Conservation (phyloP, 148 eudicot species). For the Persicaria tinctoria region DNA sequence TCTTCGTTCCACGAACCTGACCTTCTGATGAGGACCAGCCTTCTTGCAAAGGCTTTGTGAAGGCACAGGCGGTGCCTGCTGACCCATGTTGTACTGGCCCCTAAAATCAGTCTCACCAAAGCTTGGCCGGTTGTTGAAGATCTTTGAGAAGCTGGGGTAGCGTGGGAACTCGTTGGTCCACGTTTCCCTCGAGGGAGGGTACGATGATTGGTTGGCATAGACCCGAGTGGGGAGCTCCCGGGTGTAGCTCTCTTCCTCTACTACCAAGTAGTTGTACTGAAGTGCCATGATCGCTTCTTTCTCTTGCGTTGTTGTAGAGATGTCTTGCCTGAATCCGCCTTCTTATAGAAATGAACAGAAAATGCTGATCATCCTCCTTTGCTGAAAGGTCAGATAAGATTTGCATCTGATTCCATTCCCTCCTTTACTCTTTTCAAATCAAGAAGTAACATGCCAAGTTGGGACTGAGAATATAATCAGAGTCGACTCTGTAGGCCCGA, state of each 20-base stretch:
- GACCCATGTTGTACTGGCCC: neutral
- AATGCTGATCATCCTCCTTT: neutral
- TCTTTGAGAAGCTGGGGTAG: constrained; percentile 15
- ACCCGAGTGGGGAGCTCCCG: neutral
- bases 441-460: neutral
- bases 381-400: constrained; percentile 21
- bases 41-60: neutral
- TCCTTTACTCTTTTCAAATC: constrained; percentile 11
- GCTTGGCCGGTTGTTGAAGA: constrained; percentile 12
- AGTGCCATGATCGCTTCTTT: constrained; percentile 1
- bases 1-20: constrained; percentile 22
- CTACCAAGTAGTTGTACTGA: neutral
- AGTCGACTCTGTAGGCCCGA: too few species aligned
- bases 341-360: constrained; percentile 1
- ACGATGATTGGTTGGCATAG: neutral
- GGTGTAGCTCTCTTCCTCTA: neutral
- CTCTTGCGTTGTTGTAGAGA: neutral
- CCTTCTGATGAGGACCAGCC: constrained; percentile 17
- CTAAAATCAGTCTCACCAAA: neutral
- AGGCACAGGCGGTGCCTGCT: neutral
- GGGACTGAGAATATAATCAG: neutral
- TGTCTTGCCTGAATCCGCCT: neutral
- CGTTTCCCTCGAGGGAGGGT: neutral
- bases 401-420: constrained; percentile 28
- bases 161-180: neutral